Percentiles rank a stretch among this genome's conserved stretches.
Evolutionary conservation across 2,329 filamentous ascomycete genomes (phyloP).

Genomic region (Cladosporium sp.): DNA sequence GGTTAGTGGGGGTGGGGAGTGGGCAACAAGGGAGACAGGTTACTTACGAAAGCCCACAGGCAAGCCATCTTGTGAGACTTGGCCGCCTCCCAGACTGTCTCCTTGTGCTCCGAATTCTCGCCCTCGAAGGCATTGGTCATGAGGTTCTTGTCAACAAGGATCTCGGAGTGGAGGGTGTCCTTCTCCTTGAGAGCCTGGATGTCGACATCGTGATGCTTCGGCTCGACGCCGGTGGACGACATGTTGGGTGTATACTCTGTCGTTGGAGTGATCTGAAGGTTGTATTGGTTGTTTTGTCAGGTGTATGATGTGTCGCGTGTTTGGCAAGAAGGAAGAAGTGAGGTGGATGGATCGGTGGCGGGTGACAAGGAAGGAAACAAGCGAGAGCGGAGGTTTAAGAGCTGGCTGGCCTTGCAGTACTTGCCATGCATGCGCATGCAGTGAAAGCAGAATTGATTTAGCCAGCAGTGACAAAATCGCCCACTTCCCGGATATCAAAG

Average conservation of each 20-base stretch:
- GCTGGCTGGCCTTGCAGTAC: not conserved
- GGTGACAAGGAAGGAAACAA: not conserved
- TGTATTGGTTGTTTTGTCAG: too few relatives aligned
- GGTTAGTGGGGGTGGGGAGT: too few relatives aligned
- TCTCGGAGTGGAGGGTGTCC: conserved; percentile 32
- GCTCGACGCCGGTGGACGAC: conserved; percentile 10
- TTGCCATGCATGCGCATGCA: not conserved
- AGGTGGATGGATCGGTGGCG: not conserved
- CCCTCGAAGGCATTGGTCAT: conserved; percentile 49
- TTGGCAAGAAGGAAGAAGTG: not conserved
- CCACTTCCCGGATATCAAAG: not conserved
- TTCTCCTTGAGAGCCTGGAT: conserved; percentile 42
- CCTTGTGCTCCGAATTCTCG: conserved; percentile 48
- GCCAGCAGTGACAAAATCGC: not conserved
- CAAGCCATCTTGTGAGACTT: conserved; percentile 46
- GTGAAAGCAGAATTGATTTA: not conserved
- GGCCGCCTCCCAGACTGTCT: conserved; percentile 43
- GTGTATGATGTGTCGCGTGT: not conserved
- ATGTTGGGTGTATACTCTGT: not conserved
- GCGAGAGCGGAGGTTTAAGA: too few relatives aligned
- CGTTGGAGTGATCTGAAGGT: too few relatives aligned
- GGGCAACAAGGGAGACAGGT: too few relatives aligned
- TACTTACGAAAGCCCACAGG: conserved; percentile 47
- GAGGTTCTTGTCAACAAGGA: conserved; percentile 34
- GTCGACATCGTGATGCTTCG: conserved; percentile 31